Evolutionary conservation across 75 land plant species (phyloP), one percentile per base, ranked within the genome.

Genomic region (Pinus tabuliformis): DNA sequence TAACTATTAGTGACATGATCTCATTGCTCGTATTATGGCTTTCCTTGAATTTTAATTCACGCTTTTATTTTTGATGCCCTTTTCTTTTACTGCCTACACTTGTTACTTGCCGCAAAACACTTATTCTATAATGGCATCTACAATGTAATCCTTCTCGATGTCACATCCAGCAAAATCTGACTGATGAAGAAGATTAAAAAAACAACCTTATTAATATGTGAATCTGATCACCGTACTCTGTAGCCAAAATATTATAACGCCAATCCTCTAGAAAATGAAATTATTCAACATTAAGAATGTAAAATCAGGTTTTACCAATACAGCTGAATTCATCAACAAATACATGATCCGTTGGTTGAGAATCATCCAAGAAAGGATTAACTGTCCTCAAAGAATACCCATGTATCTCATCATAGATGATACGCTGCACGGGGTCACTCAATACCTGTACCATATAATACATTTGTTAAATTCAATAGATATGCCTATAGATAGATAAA

Each of bases 301-400:
- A 70, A 1, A 36, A 28, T 42, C 17, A 37, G 39, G 42, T n/a
- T 80, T 60, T 85, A 94, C 99, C 99, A 79, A 96, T 96, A 84
- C 99, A 96, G 72, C 93, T 83, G 72, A 96, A 94, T 73, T 96
- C 99, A 77, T 96, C 99, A 16, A 96, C 99, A 83, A 96, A 96
- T 33, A 77, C 97, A 85, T 90, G 95, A 83, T 96, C 99, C 78
- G 76, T 87, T 58, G 91, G 75, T 49, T 73, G 62, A 18, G 87
- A 64, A 70, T 81, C 83, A 73, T 94, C 92, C 42, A 89, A 12
- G 77, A 96, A 96, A 59, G 99, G 99, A 65, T 96, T 96, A 14
- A 74, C 83, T 20, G 95, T 89, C 28, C 86, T 92, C 78, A 92
- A 81, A 28, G 95, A 86, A 82, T 94, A 94, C 52, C 99, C 99